Conservation (phyloP, 202 grass and related monocot genomes). For the Alloteropsis angusta region DNA sequence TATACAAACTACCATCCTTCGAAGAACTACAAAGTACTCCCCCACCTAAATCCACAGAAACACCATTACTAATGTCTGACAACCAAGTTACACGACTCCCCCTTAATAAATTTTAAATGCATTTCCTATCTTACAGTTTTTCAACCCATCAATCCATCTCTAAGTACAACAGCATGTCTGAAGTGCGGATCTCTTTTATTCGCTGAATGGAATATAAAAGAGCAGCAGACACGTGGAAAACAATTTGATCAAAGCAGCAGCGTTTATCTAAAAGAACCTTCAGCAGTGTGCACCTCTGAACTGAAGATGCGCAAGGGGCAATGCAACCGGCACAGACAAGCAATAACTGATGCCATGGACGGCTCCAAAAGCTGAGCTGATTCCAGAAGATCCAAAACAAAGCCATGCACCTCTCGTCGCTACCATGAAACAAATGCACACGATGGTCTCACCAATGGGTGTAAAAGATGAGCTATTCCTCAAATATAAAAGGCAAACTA, state of each 20-base stretch:
- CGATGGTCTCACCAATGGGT: background rate
- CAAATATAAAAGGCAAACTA: background rate
- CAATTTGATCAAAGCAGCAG: background rate
- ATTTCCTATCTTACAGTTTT: background rate
- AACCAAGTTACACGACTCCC: background rate
- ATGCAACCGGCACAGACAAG: slow-evolving; percentile 1
- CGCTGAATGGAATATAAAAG: background rate
- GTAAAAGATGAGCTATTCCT: background rate
- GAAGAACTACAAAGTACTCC: background rate
- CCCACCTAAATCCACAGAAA: background rate
- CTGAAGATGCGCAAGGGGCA: background rate
- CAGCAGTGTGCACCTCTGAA: background rate
- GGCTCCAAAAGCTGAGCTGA: background rate
- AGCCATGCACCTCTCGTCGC: background rate
- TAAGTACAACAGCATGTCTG: background rate
- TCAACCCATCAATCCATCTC: background rate
- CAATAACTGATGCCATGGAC: background rate
- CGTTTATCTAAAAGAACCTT: background rate
- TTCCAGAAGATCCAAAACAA: slow-evolving; percentile 6
- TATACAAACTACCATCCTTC: background rate
- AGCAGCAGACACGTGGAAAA: background rate
- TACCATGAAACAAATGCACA: background rate
- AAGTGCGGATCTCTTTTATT: background rate
- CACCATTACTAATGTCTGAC: background rate
- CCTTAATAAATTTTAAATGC: background rate